Conservation (phyloP, 345 rosid species). For the Diplotaxis tenuifolia region DNA sequence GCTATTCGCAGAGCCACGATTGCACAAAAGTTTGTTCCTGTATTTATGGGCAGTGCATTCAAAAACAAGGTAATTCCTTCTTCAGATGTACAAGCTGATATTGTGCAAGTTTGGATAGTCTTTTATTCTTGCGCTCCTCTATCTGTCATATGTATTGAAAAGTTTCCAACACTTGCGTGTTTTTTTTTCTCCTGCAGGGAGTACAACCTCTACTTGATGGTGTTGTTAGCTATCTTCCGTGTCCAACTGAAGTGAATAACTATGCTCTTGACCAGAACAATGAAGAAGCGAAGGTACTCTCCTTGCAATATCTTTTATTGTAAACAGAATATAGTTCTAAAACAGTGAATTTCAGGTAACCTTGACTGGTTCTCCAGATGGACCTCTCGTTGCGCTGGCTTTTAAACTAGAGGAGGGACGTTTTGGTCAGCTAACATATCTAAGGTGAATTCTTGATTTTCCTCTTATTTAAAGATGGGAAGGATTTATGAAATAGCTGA, state of each 20-base stretch:
- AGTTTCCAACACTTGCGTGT: constrained; percentile 7
- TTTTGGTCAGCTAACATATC: constrained; percentile 88
- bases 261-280: constrained; percentile 92
- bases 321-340: constrained; percentile 1
- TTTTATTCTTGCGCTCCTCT: neutral
- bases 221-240: constrained; percentile 81
- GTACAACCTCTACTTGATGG: constrained; percentile 94
- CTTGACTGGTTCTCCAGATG: constrained; percentile 84
- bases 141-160: neutral
- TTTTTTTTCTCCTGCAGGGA: constrained; percentile 50
- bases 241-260: constrained; percentile 85
- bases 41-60: constrained; percentile 99
- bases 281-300: constrained; percentile 77
- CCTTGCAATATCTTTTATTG: neutral
- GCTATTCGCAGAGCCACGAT: constrained; percentile 96
- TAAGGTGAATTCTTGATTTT: constrained; percentile 49
- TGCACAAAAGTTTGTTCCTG: constrained; percentile 87
- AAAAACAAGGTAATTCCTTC: constrained; percentile 79
- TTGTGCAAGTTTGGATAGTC: neutral
- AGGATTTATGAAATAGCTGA: constrained; percentile 11
- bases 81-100: constrained; percentile 9
- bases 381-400: constrained; percentile 96
- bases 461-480: neutral
- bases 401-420: constrained; percentile 98
- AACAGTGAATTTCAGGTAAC: constrained; percentile 49